phyloP scores from a whole-genome alignment of 2,329 filamentous ascomycete species.

The Penicillium italicum region DNA sequence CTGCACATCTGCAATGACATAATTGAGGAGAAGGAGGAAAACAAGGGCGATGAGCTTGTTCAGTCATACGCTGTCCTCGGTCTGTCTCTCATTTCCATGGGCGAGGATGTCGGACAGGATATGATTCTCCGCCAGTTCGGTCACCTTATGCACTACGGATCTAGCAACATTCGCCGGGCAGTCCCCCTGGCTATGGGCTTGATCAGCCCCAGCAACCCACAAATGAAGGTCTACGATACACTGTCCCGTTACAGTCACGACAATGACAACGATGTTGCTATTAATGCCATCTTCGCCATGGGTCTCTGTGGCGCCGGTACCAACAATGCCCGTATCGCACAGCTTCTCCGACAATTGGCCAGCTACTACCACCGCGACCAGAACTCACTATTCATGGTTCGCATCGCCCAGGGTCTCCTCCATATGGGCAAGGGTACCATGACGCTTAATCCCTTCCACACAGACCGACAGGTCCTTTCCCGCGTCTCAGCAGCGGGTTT shows the following conservation, averaged over 20 bases:
- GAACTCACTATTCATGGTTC: constrained; percentile 97
- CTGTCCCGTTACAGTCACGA: constrained; percentile 97
- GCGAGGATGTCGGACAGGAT: constrained; percentile 95
- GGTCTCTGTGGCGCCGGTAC: constrained; percentile 93
- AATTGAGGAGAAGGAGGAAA: constrained; percentile 88
- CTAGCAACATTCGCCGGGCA: constrained; percentile 92
- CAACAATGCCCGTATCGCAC: constrained; percentile 94
- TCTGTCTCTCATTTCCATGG: constrained; percentile 92
- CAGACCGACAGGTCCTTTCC: constrained; percentile 91
- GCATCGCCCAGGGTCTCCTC: constrained; percentile 92
- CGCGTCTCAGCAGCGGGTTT: constrained; percentile 85
- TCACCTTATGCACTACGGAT: constrained; percentile 98
- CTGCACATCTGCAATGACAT: constrained; percentile 98
- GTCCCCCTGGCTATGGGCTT: constrained; percentile 96
- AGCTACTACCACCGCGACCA: constrained; percentile 98
- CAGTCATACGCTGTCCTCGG: constrained; percentile 96
- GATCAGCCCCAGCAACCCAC: constrained; percentile 94
- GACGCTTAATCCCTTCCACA: constrained; percentile 97
- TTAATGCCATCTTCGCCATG: constrained; percentile 99
- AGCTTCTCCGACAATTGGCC: constrained; percentile 87
- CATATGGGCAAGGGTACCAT: constrained; percentile 99
- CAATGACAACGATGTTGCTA: constrained; percentile 95
- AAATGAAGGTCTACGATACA: constrained; percentile 99
- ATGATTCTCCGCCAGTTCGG: constrained; percentile 98
- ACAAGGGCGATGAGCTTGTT: constrained; percentile 90